Percentiles rank a stretch among this genome's conserved stretches.
These are phyloP conservation scores for Phytophthora multivora DNA, from an alignment of 352 stramenopile genomes.

Conservation along the genomic window DNA sequence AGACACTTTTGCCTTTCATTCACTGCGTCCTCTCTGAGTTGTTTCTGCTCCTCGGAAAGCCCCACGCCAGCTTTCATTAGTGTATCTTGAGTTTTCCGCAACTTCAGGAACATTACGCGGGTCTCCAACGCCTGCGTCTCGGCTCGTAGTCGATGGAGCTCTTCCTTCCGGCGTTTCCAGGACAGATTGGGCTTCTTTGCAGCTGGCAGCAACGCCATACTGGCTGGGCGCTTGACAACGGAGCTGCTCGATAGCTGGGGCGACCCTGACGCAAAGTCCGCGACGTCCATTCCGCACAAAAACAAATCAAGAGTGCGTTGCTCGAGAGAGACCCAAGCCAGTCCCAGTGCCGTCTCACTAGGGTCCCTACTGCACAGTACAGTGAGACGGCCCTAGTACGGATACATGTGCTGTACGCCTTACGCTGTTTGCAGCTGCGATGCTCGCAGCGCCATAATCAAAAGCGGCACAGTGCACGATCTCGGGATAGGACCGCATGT, in stretches of 20 bases:
- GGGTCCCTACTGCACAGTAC: too few species aligned
- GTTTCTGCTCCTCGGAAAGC: slow-evolving; percentile 14
- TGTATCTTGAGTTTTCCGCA: slow-evolving; percentile 4
- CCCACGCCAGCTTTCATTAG: slow-evolving; percentile 4
- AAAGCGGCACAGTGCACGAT: neutral
- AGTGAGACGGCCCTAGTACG: too few species aligned
- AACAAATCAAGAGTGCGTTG: slow-evolving; percentile 12
- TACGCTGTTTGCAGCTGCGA: slow-evolving; percentile 13
- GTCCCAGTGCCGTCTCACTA: neutral
- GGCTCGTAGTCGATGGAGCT: slow-evolving; percentile 29
- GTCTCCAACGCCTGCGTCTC: slow-evolving; percentile 36
- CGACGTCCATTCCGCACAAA: slow-evolving; percentile 12
- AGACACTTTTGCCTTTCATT: slow-evolving; percentile 9
- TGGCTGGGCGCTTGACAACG: neutral
- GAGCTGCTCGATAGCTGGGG: neutral
- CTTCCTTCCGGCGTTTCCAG: slow-evolving; percentile 42
- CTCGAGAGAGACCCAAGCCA: neutral
- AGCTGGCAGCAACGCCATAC: neutral
- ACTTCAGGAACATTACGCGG: slow-evolving; percentile 30
- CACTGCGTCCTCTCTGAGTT: slow-evolving; percentile 5
- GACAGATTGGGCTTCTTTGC: slow-evolving; percentile 36
- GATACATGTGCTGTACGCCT: neutral
- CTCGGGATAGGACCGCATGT: slow-evolving; percentile 3
- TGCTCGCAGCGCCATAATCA: slow-evolving; percentile 21
- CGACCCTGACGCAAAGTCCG: slow-evolving; percentile 1